These are phyloP conservation scores for Mycena sp. DNA, from an alignment of 1,284 basidiomycete species.

Conservation along the genomic window DNA sequence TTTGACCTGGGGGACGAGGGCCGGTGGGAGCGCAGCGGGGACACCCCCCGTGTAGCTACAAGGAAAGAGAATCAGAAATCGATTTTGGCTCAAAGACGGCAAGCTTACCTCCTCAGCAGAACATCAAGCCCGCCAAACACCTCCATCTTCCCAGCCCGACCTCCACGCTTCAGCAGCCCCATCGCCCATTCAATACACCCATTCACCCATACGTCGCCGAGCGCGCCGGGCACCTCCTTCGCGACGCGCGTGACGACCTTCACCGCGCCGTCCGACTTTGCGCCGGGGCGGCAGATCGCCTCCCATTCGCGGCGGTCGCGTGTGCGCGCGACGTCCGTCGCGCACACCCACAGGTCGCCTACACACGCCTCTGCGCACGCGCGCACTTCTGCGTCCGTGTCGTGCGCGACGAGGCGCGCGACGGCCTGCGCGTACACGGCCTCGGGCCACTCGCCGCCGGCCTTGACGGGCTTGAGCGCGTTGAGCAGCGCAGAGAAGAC, in stretches of 20 bases:
- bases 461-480: slow-evolving; percentile 68
- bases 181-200: slow-evolving; percentile 83
- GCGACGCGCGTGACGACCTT: slow-evolving; percentile 79
- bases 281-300: slow-evolving; percentile 80
- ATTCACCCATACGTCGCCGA: slow-evolving; percentile 83
- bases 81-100: not conserved
- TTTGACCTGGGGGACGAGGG: slow-evolving; percentile 78
- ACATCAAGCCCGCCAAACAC: slow-evolving; percentile 84
- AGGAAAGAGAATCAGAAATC: slow-evolving; percentile 5
- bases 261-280: slow-evolving; percentile 77
- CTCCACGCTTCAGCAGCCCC: slow-evolving; percentile 81
- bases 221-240: slow-evolving; percentile 59
- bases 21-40: slow-evolving; percentile 67
- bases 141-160: slow-evolving; percentile 81
- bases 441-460: slow-evolving; percentile 65
- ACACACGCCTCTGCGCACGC: slow-evolving; percentile 85
- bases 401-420: slow-evolving; percentile 76
- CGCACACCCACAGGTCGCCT: slow-evolving; percentile 88
- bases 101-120: slow-evolving; percentile 70
- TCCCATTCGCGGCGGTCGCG: slow-evolving; percentile 82
- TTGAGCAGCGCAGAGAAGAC: slow-evolving; percentile 78
- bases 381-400: slow-evolving; percentile 93
- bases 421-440: slow-evolving; percentile 81
- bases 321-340: slow-evolving; percentile 73
- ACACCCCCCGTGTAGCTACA: slow-evolving; percentile 72